These are phyloP conservation scores for Toxicodendron radicans DNA, from an alignment of 345 rosid genomes.

Conservation along the genomic window DNA sequence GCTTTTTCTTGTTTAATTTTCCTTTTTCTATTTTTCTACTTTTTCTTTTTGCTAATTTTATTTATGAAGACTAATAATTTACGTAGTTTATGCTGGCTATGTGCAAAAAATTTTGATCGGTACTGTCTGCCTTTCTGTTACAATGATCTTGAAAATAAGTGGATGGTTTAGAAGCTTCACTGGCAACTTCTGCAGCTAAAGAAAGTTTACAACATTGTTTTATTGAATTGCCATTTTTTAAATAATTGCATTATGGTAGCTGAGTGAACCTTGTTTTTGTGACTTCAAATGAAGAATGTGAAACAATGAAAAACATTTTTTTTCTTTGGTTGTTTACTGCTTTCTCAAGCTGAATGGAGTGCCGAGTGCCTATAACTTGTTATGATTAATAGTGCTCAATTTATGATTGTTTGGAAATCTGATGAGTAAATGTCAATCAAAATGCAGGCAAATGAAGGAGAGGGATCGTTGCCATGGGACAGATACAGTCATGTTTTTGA, in stretches of 20 bases:
- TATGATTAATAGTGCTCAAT: neutral
- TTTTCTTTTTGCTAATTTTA: neutral
- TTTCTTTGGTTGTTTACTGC: neutral
- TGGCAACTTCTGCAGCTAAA: neutral
- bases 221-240: neutral
- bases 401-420: slow-evolving; percentile 20
- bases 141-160: neutral
- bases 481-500: slow-evolving; percentile 57
- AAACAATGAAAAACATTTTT: neutral
- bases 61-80: neutral
- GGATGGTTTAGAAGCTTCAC: neutral
- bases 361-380: neutral
- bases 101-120: neutral
- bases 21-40: too few species aligned
- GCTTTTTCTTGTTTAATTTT: neutral
- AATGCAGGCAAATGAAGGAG: slow-evolving; percentile 72
- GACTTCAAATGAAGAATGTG: neutral
- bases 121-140: neutral
- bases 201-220: neutral
- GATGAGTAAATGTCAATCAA: slow-evolving; percentile 5
- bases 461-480: slow-evolving; percentile 59
- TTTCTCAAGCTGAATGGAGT: neutral
- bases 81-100: neutral
- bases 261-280: neutral
- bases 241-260: neutral